Conservation (phyloP, 2,329 filamentous ascomycete species). For the Aspergillus novoparasiticus region DNA sequence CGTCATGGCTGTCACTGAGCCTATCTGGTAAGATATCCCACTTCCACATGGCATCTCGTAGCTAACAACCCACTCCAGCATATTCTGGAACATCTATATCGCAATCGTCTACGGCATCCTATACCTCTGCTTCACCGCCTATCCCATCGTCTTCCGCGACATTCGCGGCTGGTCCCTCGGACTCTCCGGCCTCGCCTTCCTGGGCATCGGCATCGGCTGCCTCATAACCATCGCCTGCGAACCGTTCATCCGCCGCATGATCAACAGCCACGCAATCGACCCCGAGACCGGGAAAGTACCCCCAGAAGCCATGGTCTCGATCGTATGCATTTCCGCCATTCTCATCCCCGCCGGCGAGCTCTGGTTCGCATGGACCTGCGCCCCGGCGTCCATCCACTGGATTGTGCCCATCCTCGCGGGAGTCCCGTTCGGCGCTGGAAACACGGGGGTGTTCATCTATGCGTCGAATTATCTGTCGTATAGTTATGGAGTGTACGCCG, state of each 20-base stretch:
- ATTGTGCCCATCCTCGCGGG: conserved; percentile 77
- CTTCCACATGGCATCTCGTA: background rate
- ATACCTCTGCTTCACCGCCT: conserved; percentile 88
- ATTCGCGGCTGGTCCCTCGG: conserved; percentile 76
- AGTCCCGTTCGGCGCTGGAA: conserved; percentile 76
- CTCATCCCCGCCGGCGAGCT: conserved; percentile 77
- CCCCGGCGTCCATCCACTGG: conserved; percentile 77
- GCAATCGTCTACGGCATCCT: conserved; percentile 82
- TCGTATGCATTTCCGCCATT: conserved; percentile 77
- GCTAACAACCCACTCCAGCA: conserved; percentile 49
- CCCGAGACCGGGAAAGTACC: conserved; percentile 71
- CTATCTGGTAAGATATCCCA: conserved; percentile 67
- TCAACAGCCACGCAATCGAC: conserved; percentile 75
- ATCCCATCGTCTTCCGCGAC: conserved; percentile 79
- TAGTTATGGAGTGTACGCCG: conserved; percentile 79
- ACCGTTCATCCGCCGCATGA: conserved; percentile 73
- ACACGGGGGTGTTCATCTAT: conserved; percentile 80
- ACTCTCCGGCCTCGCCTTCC: conserved; percentile 74
- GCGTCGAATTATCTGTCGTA: conserved; percentile 77
- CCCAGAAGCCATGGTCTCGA: conserved; percentile 78
- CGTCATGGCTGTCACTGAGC: conserved; percentile 75
- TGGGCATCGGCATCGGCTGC: conserved; percentile 67
- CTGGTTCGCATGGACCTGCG: conserved; percentile 85
- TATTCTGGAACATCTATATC: conserved; percentile 72
- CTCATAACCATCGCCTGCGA: conserved; percentile 57